phyloP scores from a whole-genome alignment of 1,139 yeast species.

The Casaregolazyma lundiana region DNA sequence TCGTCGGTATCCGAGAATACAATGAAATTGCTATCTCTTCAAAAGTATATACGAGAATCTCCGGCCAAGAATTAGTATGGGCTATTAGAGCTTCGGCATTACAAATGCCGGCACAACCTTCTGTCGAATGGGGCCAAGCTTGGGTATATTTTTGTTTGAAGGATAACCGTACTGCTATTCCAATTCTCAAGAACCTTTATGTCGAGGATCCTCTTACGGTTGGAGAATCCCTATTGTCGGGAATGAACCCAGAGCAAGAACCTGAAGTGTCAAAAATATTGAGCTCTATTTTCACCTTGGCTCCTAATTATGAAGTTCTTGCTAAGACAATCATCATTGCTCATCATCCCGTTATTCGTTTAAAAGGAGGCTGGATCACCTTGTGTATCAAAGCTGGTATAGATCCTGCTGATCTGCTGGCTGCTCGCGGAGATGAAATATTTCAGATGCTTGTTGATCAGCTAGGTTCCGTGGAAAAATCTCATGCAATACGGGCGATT shows the following conservation, averaged over 20 bases:
- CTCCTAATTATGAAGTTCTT: conserved; percentile 33
- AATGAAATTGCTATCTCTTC: conserved; percentile 17
- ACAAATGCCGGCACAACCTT: conserved; percentile 21
- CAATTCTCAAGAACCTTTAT: conserved; percentile 15
- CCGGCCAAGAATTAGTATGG: conserved; percentile 25
- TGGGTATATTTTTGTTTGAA: conserved; percentile 28
- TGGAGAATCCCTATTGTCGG: conserved; percentile 6
- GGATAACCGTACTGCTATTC: conserved; percentile 13
- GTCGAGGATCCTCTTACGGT: conserved; percentile 15
- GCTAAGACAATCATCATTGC: conserved; percentile 48
- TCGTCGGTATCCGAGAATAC: conserved; percentile 18
- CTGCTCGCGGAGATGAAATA: background rate
- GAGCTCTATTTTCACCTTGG: conserved; percentile 42
- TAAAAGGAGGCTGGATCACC: conserved; percentile 74
- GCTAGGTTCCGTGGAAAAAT: background rate
- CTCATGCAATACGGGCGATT: conserved; percentile 1
- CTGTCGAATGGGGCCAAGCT: conserved; percentile 26
- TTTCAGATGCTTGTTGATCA: background rate
- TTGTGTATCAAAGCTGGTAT: conserved; percentile 55
- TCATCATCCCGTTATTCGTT: conserved; percentile 44
- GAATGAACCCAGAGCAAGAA: conserved; percentile 4
- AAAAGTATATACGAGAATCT: conserved; percentile 24
- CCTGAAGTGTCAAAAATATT: conserved; percentile 24
- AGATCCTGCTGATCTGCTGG: conserved; percentile 48
- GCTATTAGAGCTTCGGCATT: conserved; percentile 25